Evolutionary conservation across 2,329 filamentous ascomycete species (phyloP), one percentile per base, ranked within the genome.

Genomic region (Fusarium beomiforme): DNA sequence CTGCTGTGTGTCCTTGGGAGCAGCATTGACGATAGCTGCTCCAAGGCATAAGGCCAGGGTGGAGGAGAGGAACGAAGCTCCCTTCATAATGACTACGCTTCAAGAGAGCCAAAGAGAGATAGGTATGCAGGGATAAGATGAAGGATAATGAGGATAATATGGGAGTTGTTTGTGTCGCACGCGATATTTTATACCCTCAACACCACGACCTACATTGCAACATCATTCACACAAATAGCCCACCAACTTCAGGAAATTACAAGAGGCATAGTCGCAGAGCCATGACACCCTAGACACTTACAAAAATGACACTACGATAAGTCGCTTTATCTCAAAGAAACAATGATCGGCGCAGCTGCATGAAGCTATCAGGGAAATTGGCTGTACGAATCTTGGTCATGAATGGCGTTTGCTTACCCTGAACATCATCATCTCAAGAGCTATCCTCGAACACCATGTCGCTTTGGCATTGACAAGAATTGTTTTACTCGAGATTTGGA

Each of bases 1-100:
- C n/a, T 69, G 65, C 17, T 68, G 44, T 14, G 61, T 41, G 3
- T 71, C 64, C n/a, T 62, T 63, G 1, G 72, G 72, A 19, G 72
- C 71, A 3, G 71, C 71, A 41, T 33, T 13, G 16, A 33, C 63
- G 36, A 65, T 37, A 9, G 49, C 56, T 0, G 69, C 19, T 13
- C 71, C 68, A 23, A 61, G 64, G 37, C 44, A 56, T 2, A 74
- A 8, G 16, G 71, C 59, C 17, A 73, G 31, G 13, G 65, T 67
- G 17, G 60, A 62, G 4, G 71, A 73, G 19, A 72, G 11, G 8
- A 74, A 17, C 2, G 60, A 71, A 2, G 24, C 43, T 3, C 62
- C 39, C 41, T 65, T 74, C 71, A 73, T 74, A 5, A 2, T 41
- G 31, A 41, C 11, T 2, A 21, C 29, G 54, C 10, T 46, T 26